phyloP scores from a whole-genome alignment of 257 asterid species.

The Nicotiana tabacum region DNA sequence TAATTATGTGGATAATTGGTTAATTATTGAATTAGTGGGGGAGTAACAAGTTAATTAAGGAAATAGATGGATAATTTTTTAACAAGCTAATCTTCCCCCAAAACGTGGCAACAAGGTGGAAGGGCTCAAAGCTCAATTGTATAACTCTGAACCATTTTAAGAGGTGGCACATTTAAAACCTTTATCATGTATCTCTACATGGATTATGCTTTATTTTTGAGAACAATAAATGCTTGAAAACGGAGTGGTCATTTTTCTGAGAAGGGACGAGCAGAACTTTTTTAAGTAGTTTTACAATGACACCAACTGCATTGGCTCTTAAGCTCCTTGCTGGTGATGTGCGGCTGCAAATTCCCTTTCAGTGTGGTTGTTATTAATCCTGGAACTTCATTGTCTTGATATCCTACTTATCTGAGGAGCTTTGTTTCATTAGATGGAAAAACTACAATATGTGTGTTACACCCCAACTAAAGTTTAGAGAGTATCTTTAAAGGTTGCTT shows the following conservation, averaged over 20 bases:
- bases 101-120: too few relatives aligned
- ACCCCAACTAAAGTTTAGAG: too few relatives aligned
- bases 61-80: too few relatives aligned
- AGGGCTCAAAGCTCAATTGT: too few relatives aligned
- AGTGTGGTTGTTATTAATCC: not conserved
- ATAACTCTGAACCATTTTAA: too few relatives aligned
- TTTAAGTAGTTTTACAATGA: not conserved
- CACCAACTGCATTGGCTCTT: not conserved
- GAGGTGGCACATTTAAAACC: too few relatives aligned
- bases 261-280: not conserved
- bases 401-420: not conserved
- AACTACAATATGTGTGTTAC: not conserved
- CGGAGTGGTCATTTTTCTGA: not conserved
- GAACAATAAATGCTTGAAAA: slow-evolving; percentile 12
- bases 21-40: too few relatives aligned
- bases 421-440: not conserved
- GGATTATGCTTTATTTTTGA: not conserved
- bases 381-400: not conserved
- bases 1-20: too few relatives aligned
- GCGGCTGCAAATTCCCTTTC: not conserved
- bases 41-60: too few relatives aligned
- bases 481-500: too few relatives aligned
- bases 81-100: too few relatives aligned
- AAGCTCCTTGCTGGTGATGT: not conserved
- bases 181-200: slow-evolving; percentile 21